Base-by-base conservation (phyloP, 148 eudicot genomes). In the Cornus suecica region DNA sequence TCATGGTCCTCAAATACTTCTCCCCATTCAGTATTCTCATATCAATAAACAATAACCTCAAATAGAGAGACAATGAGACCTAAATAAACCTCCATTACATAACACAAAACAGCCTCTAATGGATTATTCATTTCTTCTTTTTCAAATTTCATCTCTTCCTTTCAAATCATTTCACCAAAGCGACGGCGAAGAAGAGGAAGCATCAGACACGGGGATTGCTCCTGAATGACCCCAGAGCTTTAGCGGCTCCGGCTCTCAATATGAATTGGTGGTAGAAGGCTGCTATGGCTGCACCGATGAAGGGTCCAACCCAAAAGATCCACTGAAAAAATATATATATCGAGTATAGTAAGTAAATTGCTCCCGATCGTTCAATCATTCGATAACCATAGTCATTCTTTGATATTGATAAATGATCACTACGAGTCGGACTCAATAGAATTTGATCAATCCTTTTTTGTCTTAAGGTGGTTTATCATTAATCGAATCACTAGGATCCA, bases 301-400 rank as follows among this genome's bases (percentile, higher is more conserved):
- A 80, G 23, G 88, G 88, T 73, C 88, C 88, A 2, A 78, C 88
- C 88, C 88, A 86, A 71, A 77, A 86, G 2, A 86, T 86, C 88
- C 88, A 86, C 84, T 85, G 79, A 27, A 66, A 13, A 48, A 15
- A 27, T 6, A 34, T 32, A 74, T 42, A 28, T 37, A 69, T 4
- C n/a, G n/a, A n/a, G n/a, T n/a, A n/a, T n/a, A n/a, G n/a, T n/a
- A n/a, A n/a, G n/a, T n/a, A n/a, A n/a, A n/a, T n/a, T n/a, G n/a
- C n/a, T n/a, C n/a, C n/a, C n/a, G n/a, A n/a, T n/a, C n/a, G n/a
- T n/a, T n/a, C n/a, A n/a, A n/a, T n/a, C n/a, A n/a, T n/a, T n/a
- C n/a, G n/a, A n/a, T n/a, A n/a, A n/a, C n/a, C n/a, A n/a, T n/a
- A n/a, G n/a, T n/a, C n/a, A n/a, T n/a, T n/a, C n/a, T n/a, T n/a